Evolutionary conservation across 1,284 basidiomycete genomes (phyloP).

Genomic region (Thelephora terrestris): DNA sequence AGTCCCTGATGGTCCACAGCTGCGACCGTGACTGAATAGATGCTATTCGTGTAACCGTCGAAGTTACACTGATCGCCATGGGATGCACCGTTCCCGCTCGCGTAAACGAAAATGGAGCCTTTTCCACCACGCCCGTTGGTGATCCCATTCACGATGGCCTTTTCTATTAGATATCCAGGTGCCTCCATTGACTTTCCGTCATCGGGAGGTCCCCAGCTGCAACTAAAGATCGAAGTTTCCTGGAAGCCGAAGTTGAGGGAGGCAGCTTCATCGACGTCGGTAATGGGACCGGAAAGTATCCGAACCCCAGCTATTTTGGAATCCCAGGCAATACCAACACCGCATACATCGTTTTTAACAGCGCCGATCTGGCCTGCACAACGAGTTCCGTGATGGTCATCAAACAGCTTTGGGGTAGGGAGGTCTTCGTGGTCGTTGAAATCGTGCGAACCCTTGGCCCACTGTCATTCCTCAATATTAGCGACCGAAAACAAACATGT

Average conservation of each 20-base stretch:
- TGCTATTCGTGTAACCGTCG: constrained; percentile 98
- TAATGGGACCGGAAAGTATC: constrained; percentile 94
- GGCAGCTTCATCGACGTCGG: constrained; percentile 96
- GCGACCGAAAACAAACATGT: constrained; percentile 1
- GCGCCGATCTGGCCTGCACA: constrained; percentile 99
- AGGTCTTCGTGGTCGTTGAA: constrained; percentile 91
- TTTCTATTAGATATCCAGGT: constrained; percentile 86
- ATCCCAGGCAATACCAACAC: constrained; percentile 89
- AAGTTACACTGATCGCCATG: constrained; percentile 98
- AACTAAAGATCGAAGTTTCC: constrained; percentile 89
- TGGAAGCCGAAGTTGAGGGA: constrained; percentile 93
- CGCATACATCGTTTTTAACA: constrained; percentile 90
- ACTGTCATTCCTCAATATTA: constrained; percentile 35
- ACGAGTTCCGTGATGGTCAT: constrained; percentile 96
- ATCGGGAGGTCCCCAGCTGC: constrained; percentile 97
- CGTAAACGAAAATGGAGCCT: constrained; percentile 95
- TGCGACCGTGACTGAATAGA: constrained; percentile 93
- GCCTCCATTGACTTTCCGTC: constrained; percentile 95
- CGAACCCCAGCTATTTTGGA: constrained; percentile 90
- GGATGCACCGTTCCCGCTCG: constrained; percentile 92
- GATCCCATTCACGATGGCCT: constrained; percentile 92
- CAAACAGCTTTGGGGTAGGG: constrained; percentile 80
- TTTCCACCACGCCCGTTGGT: constrained; percentile 86
- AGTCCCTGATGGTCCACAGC: constrained; percentile 88
- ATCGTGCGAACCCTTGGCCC: constrained; percentile 86